Conservation (phyloP, 2,329 filamentous ascomycete genomes). For the Neospermospora avenae region DNA sequence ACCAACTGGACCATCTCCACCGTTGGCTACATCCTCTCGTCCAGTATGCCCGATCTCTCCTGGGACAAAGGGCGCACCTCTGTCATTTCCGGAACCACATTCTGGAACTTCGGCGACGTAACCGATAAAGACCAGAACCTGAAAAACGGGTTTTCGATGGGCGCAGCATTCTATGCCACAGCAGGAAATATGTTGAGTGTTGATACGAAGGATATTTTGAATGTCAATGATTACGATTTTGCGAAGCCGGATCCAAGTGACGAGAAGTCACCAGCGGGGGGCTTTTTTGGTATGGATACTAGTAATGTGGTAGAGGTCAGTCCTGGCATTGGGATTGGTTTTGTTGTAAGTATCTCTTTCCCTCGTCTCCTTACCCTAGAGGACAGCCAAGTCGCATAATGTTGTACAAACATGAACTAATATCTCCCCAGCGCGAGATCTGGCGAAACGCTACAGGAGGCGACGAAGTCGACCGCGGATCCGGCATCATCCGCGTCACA, state of each 20-base stretch:
- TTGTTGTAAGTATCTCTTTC: not conserved
- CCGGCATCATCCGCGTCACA: not conserved
- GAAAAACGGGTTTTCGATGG: constrained; percentile 1
- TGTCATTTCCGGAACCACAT: not conserved
- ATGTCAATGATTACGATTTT: not conserved
- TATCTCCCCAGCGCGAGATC: not conserved
- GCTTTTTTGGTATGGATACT: not conserved
- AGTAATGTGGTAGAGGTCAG: not conserved
- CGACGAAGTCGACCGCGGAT: not conserved
- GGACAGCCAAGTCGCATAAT: not conserved
- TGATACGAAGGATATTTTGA: not conserved
- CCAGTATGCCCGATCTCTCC: not conserved
- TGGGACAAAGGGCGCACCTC: constrained; percentile 9
- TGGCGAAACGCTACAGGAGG: not conserved
- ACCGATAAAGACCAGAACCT: not conserved
- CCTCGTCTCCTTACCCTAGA: not conserved
- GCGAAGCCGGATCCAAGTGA: not conserved
- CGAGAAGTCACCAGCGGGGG: not conserved
- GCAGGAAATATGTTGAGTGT: not conserved
- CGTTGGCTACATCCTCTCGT: constrained; percentile 1
- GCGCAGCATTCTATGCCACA: not conserved
- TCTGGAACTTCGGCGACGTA: constrained; percentile 7
- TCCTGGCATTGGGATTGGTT: not conserved
- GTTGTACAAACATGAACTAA: not conserved
- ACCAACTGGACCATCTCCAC: not conserved